Conservation (phyloP, 306 rosid species). For the Cajanus cajan region DNA sequence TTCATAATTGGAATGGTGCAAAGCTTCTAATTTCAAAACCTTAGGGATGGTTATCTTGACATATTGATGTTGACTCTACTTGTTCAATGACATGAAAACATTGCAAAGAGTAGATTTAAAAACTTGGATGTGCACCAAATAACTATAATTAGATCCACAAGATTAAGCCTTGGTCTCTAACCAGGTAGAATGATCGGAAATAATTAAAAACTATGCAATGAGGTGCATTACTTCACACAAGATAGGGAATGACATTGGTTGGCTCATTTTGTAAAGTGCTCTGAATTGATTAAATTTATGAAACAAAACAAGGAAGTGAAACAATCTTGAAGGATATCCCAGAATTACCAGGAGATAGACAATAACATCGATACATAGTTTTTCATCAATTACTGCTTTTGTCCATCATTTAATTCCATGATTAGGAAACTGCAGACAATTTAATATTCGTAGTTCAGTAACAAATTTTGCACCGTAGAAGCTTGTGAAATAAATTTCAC, state of each 20-base stretch:
- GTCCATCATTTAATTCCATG: constrained; percentile 9
- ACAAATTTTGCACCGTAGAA: background rate
- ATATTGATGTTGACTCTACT: background rate
- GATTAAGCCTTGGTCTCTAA: background rate
- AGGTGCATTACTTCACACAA: background rate
- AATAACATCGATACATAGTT: background rate
- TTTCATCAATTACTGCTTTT: background rate
- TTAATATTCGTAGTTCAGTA: background rate
- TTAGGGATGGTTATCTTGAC: background rate
- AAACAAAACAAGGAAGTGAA: background rate
- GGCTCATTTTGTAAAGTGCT: background rate
- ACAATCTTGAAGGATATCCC: background rate
- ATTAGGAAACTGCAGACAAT: background rate
- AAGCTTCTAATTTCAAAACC: constrained; percentile 10
- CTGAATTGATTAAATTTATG: background rate
- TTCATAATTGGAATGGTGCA: background rate
- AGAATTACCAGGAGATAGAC: background rate
- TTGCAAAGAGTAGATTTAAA: background rate
- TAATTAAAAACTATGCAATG: background rate
- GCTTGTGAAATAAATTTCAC: background rate
- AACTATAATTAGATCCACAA: constrained; percentile 4
- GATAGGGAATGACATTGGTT: background rate
- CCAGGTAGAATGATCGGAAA: background rate
- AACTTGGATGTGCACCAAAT: constrained; percentile 8
- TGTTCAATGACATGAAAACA: background rate